Conservation (phyloP, 148 eudicot species). For the Silene latifolia region DNA sequence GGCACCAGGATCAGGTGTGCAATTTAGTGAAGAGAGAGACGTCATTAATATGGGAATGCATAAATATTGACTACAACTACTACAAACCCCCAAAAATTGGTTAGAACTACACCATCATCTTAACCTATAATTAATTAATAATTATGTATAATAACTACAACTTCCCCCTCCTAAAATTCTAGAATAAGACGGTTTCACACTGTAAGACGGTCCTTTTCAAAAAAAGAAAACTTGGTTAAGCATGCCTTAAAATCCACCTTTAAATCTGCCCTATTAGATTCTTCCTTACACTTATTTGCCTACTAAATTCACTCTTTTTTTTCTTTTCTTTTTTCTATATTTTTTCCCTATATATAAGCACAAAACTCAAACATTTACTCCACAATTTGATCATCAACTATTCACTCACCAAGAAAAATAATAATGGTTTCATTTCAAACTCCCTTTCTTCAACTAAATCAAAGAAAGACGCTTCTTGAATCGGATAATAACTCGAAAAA, state of each 20-base stretch:
- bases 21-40: conserved; percentile 23
- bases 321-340: too few species aligned
- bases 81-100: conserved; percentile 30
- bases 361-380: conserved; percentile 15
- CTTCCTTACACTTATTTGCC: conserved; percentile 37
- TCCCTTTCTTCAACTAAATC: conserved; percentile 38
- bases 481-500: conserved; percentile 44
- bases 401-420: neutral
- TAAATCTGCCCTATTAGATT: conserved; percentile 51
- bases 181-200: too few species aligned
- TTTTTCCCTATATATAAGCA: conserved; percentile 48
- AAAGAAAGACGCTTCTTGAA: conserved; percentile 30
- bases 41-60: conserved; percentile 21
- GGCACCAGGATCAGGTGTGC: conserved; percentile 25
- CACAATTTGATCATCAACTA: conserved; percentile 14
- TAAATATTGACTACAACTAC: conserved; percentile 27
- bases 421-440: conserved; percentile 62
- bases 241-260: conserved; percentile 43
- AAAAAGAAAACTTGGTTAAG: too few species aligned
- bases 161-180: conserved; percentile 7
- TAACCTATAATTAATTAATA: conserved; percentile 19
- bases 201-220: too few species aligned
- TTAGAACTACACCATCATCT: conserved; percentile 50
- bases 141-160: neutral
- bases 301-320: neutral